Evolutionary conservation across 306 rosid species (phyloP).

Genomic region (Rosa chinensis): DNA sequence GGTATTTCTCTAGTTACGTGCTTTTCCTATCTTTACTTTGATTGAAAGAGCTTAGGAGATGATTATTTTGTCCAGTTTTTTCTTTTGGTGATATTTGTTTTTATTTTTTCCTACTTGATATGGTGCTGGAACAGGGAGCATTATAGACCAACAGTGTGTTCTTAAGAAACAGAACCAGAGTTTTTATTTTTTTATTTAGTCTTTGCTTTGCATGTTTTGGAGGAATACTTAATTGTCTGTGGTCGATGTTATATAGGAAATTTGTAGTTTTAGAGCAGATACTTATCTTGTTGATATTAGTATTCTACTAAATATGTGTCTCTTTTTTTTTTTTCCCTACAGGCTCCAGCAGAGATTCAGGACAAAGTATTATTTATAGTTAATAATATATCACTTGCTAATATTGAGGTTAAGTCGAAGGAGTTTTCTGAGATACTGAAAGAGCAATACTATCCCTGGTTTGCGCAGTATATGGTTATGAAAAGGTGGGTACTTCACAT

Average conservation of each 20-base stretch:
- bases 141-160: background rate
- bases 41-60: background rate
- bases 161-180: background rate
- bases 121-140: background rate
- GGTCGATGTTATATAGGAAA: background rate
- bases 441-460: conserved; percentile 92
- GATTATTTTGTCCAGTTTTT: background rate
- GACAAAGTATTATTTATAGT: conserved; percentile 95
- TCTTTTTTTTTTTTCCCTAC: conserved; percentile 21
- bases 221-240: background rate
- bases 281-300: background rate
- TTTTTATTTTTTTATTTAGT: background rate
- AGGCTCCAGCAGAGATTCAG: conserved; percentile 97
- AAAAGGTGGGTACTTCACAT: conserved; percentile 60
- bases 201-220: background rate
- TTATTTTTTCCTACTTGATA: background rate
- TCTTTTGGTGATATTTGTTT: background rate
- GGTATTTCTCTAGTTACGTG: background rate
- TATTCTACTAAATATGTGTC: conserved; percentile 14
- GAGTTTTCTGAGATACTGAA: conserved; percentile 71
- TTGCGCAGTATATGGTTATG: conserved; percentile 99
- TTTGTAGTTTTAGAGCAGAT: background rate
- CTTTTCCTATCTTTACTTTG: background rate
- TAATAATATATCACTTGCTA: conserved; percentile 74
- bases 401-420: conserved; percentile 76